Base-by-base conservation (phyloP, 768 basidiomycete species). In the Plicaturopsis crispa region DNA sequence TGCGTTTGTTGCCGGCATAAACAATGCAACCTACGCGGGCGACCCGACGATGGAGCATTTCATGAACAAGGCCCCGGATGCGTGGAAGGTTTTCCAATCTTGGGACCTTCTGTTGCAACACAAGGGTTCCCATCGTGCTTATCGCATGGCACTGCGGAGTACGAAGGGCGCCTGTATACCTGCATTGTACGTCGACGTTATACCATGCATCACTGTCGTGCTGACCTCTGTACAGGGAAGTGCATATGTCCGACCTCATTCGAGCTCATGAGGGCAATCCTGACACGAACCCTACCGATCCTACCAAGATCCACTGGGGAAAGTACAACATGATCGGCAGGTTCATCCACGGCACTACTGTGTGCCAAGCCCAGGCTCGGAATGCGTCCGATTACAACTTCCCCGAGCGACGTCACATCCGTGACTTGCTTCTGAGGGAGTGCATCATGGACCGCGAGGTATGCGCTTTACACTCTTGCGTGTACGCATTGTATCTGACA, bases 271-370 rank as follows among this genome's bases (percentile, higher is more conserved):
- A 89, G 60, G 84, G 80, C 41, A 92, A 94, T 44, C 67, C 69
- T 2, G 87, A 93, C 48, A 70, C 75, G 45, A 74, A 75, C 45
- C 63, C 77, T 5, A 63, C 72, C 16, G 82, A 87, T 49, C 67
- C 78, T 3, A 65, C 57, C 28, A 78, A 79, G 53, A 85, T 97
- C 38, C 91, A 97, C 51, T 98, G 94, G 94, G 87, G 83, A 19
- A 98, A 98, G 61, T 96, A 86, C 60, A 84, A 83, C 47, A 83
- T 90, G 75, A 84, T 97, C 66, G 92, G 84, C 21, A 73, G 80
- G 43, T 90, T 92, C 50, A 78, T 94, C 40, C 72, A 75, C 36
- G 78, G 73, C 49, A 84, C 91, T 5, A 70, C 73, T 0, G 75
- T 84, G 44, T 90, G 84, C 49, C 91, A 94, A 60, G 61, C 73